These are phyloP conservation scores for Alternaria sp. DNA, from an alignment of 2,329 filamentous ascomycete genomes.

Conservation along the genomic window DNA sequence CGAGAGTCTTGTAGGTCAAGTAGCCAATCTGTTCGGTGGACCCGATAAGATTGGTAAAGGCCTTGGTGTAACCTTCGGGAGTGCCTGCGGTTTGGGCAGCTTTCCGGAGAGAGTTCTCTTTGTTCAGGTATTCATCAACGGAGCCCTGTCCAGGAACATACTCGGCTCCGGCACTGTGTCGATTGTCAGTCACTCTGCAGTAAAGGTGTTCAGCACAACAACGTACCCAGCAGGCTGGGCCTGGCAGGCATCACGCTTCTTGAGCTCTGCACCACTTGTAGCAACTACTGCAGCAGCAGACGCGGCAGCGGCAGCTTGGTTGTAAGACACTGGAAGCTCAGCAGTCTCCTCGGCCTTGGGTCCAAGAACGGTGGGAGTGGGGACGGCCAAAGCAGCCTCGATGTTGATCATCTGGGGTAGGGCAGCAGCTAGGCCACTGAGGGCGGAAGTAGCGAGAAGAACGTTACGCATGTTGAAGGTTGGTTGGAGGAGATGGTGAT, in stretches of 20 bases:
- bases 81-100: conserved; percentile 12
- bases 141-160: background rate
- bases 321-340: background rate
- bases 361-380: conserved; percentile 33
- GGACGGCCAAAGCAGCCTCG: conserved; percentile 43
- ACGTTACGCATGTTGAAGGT: conserved; percentile 32
- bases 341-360: conserved; percentile 29
- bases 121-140: conserved; percentile 15
- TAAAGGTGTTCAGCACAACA: background rate
- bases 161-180: background rate
- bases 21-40: conserved; percentile 35
- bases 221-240: conserved; percentile 22
- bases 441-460: conserved; percentile 19
- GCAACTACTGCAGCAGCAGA: conserved; percentile 19
- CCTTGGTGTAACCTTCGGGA: conserved; percentile 23
- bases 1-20: conserved; percentile 35
- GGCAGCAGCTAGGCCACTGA: conserved; percentile 23
- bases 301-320: background rate
- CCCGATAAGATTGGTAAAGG: conserved; percentile 23
- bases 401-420: conserved; percentile 45
- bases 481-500: conserved; percentile 8
- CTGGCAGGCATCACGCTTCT: conserved; percentile 21
- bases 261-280: conserved; percentile 11
- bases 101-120: conserved; percentile 9
- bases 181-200: background rate